phyloP scores from a whole-genome alignment of 2,329 filamentous ascomycete species.

The Microcera coccophila region DNA sequence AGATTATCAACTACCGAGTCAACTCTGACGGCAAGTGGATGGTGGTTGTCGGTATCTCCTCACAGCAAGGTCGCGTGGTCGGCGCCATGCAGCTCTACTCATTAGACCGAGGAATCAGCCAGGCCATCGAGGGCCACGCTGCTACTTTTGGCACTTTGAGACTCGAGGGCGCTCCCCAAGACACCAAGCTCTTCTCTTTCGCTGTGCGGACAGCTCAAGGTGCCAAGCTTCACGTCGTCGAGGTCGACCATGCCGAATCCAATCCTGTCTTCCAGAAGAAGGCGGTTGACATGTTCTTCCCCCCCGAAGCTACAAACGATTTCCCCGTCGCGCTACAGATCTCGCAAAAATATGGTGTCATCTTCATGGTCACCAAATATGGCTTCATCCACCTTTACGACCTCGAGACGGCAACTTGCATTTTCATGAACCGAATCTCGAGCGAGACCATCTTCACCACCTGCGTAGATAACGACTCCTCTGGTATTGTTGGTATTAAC shows the following conservation, averaged over 20 bases:
- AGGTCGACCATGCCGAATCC: slow-evolving; percentile 87
- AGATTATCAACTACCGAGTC: slow-evolving; percentile 99
- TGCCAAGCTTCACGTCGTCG: slow-evolving; percentile 94
- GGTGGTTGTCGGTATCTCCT: slow-evolving; percentile 93
- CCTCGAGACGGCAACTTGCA: slow-evolving; percentile 87
- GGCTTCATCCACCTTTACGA: slow-evolving; percentile 99
- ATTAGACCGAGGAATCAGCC: slow-evolving; percentile 91
- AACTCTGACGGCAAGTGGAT: slow-evolving; percentile 97
- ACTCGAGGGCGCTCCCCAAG: slow-evolving; percentile 81
- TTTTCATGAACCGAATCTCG: slow-evolving; percentile 99
- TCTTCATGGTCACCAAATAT: slow-evolving; percentile 98
- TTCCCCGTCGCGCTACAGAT: slow-evolving; percentile 98
- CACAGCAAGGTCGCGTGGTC: slow-evolving; percentile 87
- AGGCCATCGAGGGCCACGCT: slow-evolving; percentile 95
- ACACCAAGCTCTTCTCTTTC: slow-evolving; percentile 96
- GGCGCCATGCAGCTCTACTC: slow-evolving; percentile 98
- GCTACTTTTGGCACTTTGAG: slow-evolving; percentile 88
- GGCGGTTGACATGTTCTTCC: slow-evolving; percentile 96
- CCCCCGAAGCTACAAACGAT: slow-evolving; percentile 89
- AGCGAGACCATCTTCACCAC: slow-evolving; percentile 99
- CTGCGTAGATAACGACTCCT: slow-evolving; percentile 74
- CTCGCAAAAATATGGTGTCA: slow-evolving; percentile 91
- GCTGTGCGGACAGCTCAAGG: slow-evolving; percentile 85
- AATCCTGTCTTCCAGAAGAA: slow-evolving; percentile 93
- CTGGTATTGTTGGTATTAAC: slow-evolving; percentile 91